Conservation (phyloP, 257 asterid genomes). For the Anisodus acutangulus region DNA sequence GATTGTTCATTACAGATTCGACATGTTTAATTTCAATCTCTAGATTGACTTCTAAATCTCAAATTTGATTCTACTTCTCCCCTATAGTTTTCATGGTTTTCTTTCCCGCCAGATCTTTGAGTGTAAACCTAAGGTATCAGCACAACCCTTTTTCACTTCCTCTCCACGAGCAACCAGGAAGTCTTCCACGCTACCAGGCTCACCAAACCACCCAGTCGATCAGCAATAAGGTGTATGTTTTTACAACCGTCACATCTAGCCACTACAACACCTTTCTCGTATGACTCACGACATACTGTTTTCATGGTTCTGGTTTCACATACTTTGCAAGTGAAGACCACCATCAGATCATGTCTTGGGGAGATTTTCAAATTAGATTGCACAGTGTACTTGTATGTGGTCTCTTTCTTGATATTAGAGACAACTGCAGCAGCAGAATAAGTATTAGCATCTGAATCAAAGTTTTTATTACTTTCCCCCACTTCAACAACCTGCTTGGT, state of each 20-base stretch:
- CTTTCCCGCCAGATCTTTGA: slow-evolving; percentile 75
- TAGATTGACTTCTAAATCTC: neutral
- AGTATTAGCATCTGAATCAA: slow-evolving; percentile 41
- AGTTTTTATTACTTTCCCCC: slow-evolving; percentile 35
- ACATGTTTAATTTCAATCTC: too few species aligned
- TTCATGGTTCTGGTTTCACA: slow-evolving; percentile 76
- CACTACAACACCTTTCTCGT: slow-evolving; percentile 80
- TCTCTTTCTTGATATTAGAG: slow-evolving; percentile 29
- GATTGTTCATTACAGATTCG: too few species aligned
- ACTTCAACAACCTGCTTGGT: slow-evolving; percentile 33
- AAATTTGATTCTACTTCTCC: neutral
- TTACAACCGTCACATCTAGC: slow-evolving; percentile 82
- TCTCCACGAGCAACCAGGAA: slow-evolving; percentile 83
- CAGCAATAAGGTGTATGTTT: slow-evolving; percentile 80
- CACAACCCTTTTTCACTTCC: slow-evolving; percentile 72
- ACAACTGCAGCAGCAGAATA: slow-evolving; percentile 29
- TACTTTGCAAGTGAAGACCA: slow-evolving; percentile 77
- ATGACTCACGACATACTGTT: slow-evolving; percentile 72
- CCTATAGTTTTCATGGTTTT: slow-evolving; percentile 32
- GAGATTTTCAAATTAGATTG: slow-evolving; percentile 61
- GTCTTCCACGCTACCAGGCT: slow-evolving; percentile 76
- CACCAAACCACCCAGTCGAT: slow-evolving; percentile 90
- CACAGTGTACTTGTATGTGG: slow-evolving; percentile 45
- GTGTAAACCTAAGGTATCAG: slow-evolving; percentile 63
- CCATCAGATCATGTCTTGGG: slow-evolving; percentile 65